These are phyloP conservation scores for Septoria petroselini DNA, from an alignment of 2,329 filamentous ascomycete genomes.

Conservation along the genomic window DNA sequence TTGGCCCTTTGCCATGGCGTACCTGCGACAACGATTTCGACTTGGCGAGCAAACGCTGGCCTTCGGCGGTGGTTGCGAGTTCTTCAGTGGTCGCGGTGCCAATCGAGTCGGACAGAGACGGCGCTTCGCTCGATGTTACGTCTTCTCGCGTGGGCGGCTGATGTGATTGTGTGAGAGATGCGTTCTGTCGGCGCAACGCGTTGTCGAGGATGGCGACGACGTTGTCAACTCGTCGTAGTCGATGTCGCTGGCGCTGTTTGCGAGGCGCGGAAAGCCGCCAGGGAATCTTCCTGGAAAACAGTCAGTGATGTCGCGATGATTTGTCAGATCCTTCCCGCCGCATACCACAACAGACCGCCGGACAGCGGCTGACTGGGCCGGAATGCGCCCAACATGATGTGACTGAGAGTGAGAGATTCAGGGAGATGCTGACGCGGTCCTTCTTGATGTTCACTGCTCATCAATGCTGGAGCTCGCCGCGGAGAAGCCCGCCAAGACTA, in stretches of 20 bases:
- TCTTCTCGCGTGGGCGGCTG: conserved; percentile 11
- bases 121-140: conserved; percentile 2
- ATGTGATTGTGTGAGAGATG: conserved; percentile 13
- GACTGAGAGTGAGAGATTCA: not conserved
- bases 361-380: conserved; percentile 72
- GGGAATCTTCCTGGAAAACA: conserved; percentile 75
- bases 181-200: conserved; percentile 61
- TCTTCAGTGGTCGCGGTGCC: conserved; percentile 30
- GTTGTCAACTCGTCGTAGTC: conserved; percentile 78
- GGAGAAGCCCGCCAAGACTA: conserved; percentile 1
- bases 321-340: not conserved
- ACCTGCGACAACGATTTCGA: conserved; percentile 21
- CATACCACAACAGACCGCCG: conserved; percentile 78
- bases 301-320: conserved; percentile 1
- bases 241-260: conserved; percentile 80
- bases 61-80: conserved; percentile 34
- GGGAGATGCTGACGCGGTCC: not conserved
- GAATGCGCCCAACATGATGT: conserved; percentile 77
- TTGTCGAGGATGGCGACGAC: conserved; percentile 80
- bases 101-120: not conserved
- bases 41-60: conserved; percentile 31
- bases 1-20: conserved; percentile 36
- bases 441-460: not conserved
- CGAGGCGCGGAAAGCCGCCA: conserved; percentile 92
- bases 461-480: conserved; percentile 1